Percentiles rank a stretch among this genome's conserved stretches.
Evolutionary conservation across 257 asterid species (phyloP).

Genomic region (Scutellaria baicalensis): DNA sequence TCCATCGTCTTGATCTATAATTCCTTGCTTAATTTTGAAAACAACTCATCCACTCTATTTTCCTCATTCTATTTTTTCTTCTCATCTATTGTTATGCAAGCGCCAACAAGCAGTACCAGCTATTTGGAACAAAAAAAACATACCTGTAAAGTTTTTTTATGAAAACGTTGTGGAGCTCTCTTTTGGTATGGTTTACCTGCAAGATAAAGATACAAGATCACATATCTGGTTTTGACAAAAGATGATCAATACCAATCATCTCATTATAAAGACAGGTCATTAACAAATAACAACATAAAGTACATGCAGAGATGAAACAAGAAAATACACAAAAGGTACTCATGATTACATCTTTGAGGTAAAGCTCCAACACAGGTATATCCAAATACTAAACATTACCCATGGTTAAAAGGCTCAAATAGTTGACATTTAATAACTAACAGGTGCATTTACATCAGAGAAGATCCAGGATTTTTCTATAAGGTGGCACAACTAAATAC

Average conservation of each 20-base stretch:
- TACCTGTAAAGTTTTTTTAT: slow-evolving; percentile 94
- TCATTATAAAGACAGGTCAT: background rate
- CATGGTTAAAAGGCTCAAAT: background rate
- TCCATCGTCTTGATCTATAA: background rate
- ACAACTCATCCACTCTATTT: slow-evolving; percentile 2
- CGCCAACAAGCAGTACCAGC: background rate
- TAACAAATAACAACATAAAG: background rate
- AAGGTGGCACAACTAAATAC: no score
- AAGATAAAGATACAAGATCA: slow-evolving; percentile 11
- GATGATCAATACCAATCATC: background rate
- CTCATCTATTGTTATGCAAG: background rate
- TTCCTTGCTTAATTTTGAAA: background rate
- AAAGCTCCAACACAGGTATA: background rate
- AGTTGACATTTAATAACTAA: background rate
- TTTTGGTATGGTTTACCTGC: slow-evolving; percentile 93
- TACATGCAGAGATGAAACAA: background rate
- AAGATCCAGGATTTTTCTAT: no score
- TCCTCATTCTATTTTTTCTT: background rate
- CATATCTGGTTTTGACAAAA: background rate
- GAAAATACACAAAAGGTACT: background rate
- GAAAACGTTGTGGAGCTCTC: slow-evolving; percentile 90
- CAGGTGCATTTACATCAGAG: background rate
- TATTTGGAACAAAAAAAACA: background rate
- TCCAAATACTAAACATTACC: background rate
- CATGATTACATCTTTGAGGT: background rate